Percentiles rank a stretch among this genome's conserved stretches.
Conservation (phyloP, 1,284 basidiomycete genomes). For the Trichosporon coremiiforme region DNA sequence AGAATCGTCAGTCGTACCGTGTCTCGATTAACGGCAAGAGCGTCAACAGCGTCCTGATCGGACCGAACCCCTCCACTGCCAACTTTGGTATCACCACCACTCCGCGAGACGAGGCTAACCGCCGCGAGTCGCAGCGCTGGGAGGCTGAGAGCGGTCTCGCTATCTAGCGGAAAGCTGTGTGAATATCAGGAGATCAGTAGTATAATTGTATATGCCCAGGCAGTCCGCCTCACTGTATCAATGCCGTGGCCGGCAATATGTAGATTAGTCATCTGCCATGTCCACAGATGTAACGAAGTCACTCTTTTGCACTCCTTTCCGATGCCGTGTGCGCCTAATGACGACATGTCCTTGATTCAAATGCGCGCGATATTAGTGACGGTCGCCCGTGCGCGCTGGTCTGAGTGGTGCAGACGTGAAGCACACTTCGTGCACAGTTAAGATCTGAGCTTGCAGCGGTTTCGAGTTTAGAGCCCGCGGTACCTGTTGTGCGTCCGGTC, state of each 20-base stretch:
- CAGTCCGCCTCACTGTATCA: neutral
- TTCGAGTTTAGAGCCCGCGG: too few species aligned
- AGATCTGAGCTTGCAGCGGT: neutral
- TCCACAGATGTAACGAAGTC: slow-evolving; percentile 3
- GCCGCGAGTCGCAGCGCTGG: neutral
- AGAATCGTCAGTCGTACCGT: slow-evolving; percentile 1
- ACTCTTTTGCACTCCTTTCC: neutral
- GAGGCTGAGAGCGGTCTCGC: neutral
- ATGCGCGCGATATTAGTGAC: neutral
- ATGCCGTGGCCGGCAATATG: slow-evolving; percentile 1
- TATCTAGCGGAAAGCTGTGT: neutral
- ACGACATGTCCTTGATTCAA: neutral
- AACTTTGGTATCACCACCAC: neutral
- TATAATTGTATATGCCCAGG: neutral
- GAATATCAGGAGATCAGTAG: neutral
- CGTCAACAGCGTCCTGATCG: slow-evolving; percentile 7
- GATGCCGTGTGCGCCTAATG: too few species aligned
- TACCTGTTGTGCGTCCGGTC: too few species aligned
- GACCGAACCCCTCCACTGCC: neutral
- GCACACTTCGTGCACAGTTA: neutral
- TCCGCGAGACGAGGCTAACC: neutral
- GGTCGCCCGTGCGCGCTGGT: neutral
- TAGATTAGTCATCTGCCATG: neutral
- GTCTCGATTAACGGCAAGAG: slow-evolving; percentile 9
- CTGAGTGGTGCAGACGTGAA: neutral